Base-by-base conservation (phyloP, 805 yeast genomes). In the Candida adriatica region DNA sequence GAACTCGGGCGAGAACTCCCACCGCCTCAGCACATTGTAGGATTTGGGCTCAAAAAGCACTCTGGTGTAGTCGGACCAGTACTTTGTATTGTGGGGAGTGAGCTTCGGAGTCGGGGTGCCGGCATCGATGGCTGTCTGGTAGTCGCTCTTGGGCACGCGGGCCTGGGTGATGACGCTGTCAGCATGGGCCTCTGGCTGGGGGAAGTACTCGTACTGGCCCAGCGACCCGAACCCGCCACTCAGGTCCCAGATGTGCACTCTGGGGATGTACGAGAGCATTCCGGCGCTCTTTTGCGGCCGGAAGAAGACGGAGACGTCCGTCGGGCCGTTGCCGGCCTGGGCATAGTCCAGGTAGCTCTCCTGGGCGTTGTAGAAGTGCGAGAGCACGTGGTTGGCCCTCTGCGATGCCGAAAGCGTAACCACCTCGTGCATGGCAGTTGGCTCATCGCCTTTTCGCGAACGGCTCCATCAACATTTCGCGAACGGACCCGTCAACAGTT, bases 311-410 rank as follows among this genome's bases (percentile, higher is more conserved):
- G 58, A 32, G 3, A 79, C 69, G 38, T 68, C 71, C 35, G 55
- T 51, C 4, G 43, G 34, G 16, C 47, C 35, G 26, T 47, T 33
- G 9, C 42, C 38, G 25, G 39, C 38, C 22, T 51, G 49, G n/a
- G 54, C 53, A 49, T 69, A 80, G 18, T 74, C 76, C 26, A 80
- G 66, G 47, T 73, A 76, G 8, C 72, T 56, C 35, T 85, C 94
- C 53, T 86, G 95, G 9, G 71, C 56, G 48, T 92, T 90, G 62
- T 77, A 84, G 50, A 84, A 79, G 46, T 85, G 95, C 0, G 95
- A 71, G 3, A 72, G 54, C n/a, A 84, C 53, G 52, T 83, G 90
- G 45, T 84, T 84, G 0, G 95, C 69, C 14, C 64, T 49, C 8
- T 82, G 88, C 0, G 95, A 83, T 5, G 75, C 60, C 4, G 94